phyloP scores from a whole-genome alignment of 768 basidiomycete genomes.

The Multifurca ochricompacta region DNA sequence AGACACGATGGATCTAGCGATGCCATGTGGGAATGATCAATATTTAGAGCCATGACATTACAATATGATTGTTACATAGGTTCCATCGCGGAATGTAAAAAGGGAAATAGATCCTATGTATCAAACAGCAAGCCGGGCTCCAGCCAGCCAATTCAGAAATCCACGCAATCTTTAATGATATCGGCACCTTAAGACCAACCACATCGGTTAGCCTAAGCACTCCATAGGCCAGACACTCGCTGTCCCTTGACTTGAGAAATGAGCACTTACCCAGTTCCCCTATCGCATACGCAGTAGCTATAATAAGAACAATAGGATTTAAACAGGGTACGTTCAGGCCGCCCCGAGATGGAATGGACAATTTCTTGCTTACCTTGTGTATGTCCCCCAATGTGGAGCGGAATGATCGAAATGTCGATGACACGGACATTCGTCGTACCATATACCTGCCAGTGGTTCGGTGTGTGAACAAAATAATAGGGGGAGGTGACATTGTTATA shows the following conservation, averaged over 20 bases:
- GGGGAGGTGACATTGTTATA: not conserved
- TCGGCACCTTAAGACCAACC: conserved; percentile 9
- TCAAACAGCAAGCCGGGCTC: not conserved
- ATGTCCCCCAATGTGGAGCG: conserved; percentile 25
- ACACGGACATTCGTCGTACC: conserved; percentile 28
- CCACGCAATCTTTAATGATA: conserved; percentile 10
- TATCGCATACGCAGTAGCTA: conserved; percentile 18
- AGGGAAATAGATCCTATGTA: not conserved
- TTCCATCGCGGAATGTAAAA: too few species aligned
- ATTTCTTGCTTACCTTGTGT: conserved; percentile 12
- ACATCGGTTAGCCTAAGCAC: not conserved
- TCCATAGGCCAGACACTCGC: too few species aligned
- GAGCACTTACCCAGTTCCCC: conserved; percentile 17
- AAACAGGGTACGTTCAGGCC: too few species aligned
- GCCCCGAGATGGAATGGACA: not conserved
- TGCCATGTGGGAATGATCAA: too few species aligned
- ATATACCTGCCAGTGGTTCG: conserved; percentile 23
- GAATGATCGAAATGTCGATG: conserved; percentile 27
- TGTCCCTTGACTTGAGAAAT: too few species aligned
- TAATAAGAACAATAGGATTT: not conserved
- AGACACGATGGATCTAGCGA: too few species aligned
- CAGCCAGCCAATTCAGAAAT: not conserved
- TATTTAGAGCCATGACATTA: too few species aligned
- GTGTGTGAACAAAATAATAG: not conserved
- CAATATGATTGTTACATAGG: too few species aligned